Evolutionary conservation across 805 yeast genomes (phyloP), one percentile per base, ranked within the genome.

Genomic region (Candida lessepsii): DNA sequence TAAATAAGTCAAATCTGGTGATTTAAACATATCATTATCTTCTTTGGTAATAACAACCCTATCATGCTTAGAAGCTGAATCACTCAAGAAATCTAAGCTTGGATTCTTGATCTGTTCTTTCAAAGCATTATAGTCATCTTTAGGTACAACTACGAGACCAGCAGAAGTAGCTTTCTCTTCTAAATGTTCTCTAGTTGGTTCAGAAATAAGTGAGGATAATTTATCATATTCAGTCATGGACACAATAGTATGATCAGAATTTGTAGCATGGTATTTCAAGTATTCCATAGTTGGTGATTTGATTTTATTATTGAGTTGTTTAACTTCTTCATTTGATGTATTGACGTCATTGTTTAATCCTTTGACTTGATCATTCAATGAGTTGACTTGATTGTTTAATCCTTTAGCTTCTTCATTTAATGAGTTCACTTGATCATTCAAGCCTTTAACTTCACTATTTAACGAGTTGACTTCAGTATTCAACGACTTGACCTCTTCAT

Each of bases 151-250:
- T 8, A 46, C 49, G 17, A 44, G 40, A 30, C 52, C 48, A 19
- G 46, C 40, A 7, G 27, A 28, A 3, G 27, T 37, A 4, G 57
- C 55, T 27, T 53, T 57, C 9, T 46, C 47, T 26, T 46, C 46
- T 16, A 60, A 42, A 21, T 54, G 51, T 4, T 58, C 67, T 11
- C 53, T 47, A 9, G 63, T 51, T 4, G 78, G 76, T 9, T 52
- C 44, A 4, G 47, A 35, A 16, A 45, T 47, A 7, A 47, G 30
- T 11, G 48, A 42, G 1, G 49, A 47, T 17, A 58, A 42, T 4
- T 50, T 51, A 2, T 52, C 49, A 31, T 54, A 51, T 21, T 58
- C 57, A 4, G 17, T 16, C 21, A 31, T 34, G 2, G 51, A 39
- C 1, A 53, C 46, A 14, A 48, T 14, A 2, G 44, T 42, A 35